These are phyloP conservation scores for Kalmanozyma brasiliensis DNA, from an alignment of 1,284 basidiomycete species.

Conservation along the genomic window DNA sequence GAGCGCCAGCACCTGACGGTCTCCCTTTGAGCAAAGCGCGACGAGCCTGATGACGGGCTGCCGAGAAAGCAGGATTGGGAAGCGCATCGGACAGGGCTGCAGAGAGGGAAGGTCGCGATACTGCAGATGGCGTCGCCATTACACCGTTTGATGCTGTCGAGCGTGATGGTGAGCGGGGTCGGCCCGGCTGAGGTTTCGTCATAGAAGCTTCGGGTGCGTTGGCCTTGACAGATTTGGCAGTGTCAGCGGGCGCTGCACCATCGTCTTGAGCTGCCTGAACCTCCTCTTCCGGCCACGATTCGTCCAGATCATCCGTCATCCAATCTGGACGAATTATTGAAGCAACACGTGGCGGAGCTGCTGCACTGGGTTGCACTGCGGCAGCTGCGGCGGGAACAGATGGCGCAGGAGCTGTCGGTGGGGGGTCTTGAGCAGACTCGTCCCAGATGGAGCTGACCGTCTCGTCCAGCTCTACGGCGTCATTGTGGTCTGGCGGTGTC, in stretches of 20 bases:
- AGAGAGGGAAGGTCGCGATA: conserved; percentile 8
- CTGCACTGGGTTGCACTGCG: neutral
- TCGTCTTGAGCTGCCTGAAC: neutral
- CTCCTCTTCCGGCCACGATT: conserved; percentile 37
- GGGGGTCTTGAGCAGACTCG: conserved; percentile 18
- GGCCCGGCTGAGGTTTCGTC: neutral
- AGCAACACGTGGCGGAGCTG: neutral
- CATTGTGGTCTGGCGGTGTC: conserved; percentile 21
- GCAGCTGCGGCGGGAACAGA: neutral
- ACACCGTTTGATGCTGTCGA: neutral
- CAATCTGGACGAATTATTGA: conserved; percentile 25
- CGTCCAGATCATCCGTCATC: conserved; percentile 54
- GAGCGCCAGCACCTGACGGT: conserved; percentile 11
- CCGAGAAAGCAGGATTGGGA: conserved; percentile 41
- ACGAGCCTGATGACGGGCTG: conserved; percentile 40
- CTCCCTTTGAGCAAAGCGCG: conserved; percentile 35
- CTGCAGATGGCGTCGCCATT: conserved; percentile 13
- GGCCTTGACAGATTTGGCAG: neutral
- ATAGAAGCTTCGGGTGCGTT: neutral
- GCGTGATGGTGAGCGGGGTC: neutral
- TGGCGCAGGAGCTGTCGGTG: conserved; percentile 1
- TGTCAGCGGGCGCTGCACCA: neutral
- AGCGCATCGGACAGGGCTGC: conserved; percentile 8
- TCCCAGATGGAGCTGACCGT: conserved; percentile 43
- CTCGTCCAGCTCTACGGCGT: conserved; percentile 7